Evolutionary conservation across 768 basidiomycete genomes (phyloP).

Genomic region (Boletus vermiculosoides): DNA sequence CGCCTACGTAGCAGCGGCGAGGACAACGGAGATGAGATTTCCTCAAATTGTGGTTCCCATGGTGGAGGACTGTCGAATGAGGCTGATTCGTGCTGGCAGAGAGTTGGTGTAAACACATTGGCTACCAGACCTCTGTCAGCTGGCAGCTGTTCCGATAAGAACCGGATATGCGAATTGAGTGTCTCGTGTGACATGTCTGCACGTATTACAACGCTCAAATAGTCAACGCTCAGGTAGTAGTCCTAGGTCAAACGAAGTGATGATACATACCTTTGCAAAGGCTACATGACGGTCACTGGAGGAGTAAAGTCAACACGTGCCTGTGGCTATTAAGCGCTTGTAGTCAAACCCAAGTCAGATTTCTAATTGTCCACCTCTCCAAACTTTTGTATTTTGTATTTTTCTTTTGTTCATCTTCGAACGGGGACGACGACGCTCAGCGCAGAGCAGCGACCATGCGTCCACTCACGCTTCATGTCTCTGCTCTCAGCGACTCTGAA

Average conservation of each 20-base stretch:
- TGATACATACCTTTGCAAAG: background rate
- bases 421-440: conserved; percentile 1
- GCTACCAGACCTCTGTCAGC: background rate
- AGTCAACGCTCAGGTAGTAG: background rate
- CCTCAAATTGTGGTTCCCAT: conserved; percentile 31
- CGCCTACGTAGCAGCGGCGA: conserved; percentile 3
- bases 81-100: background rate
- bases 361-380: background rate
- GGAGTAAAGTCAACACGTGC: conserved; percentile 13
- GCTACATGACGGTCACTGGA: conserved; percentile 1
- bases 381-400: background rate
- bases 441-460: conserved; percentile 42
- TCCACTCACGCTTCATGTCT: conserved; percentile 65
- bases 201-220: background rate
- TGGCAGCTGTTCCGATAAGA: background rate
- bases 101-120: background rate
- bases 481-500: conserved; percentile 73
- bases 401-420: background rate
- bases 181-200: conserved; percentile 8
- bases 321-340: background rate
- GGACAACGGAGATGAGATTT: conserved; percentile 7
- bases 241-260: background rate
- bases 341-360: background rate
- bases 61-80: conserved; percentile 19
- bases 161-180: background rate